Evolutionary conservation across 441 rosid genomes (phyloP), one percentile per base, ranked within the genome.

Genomic region (Brassica balearica): DNA sequence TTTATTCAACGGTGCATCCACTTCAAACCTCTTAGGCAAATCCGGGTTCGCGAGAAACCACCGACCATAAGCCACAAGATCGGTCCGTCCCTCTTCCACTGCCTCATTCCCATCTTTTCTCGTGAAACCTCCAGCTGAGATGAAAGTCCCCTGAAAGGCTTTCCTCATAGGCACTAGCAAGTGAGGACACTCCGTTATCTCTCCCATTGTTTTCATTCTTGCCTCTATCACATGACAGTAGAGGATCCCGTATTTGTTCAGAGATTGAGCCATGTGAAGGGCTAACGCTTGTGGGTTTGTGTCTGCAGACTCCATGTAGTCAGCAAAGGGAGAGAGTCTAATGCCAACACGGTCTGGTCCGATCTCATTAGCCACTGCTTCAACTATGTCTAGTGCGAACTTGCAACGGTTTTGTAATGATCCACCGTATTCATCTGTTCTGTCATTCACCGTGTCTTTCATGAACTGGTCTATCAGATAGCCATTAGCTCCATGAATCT

Each of bases 171-270:
- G 83, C 68, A 72, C 11, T 4, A 78, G 68, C 65, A 77, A 66
- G 8, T 82, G 66, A 15, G 84, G 73, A 65, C 79, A 38, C 8
- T 63, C 87, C 3, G 2, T 0, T n/a, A 78, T 67, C 22, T 83
- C 83, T 46, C 71, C 77, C 2, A 69, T 0, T 20, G 48, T 36
- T 46, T 51, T 81, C 86, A 81, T 76, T 53, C 83, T 83, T 0
- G 96, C 84, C 70, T 89, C 91, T 17, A 89, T 77, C 80, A 83
- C 72, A 72, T 88, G 92, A 62, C 92, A 90, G 60, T 87, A 87
- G 5, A 84, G 81, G 61, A 88, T 86, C 2, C 81, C 82, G 17
- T 71, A 80, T 59, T 83, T 82, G 77, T 84, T 88, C 61, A 88
- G 68, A 8, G 87, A 70, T 27, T 78, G 71, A 0, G 72, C 90